Percentiles rank a stretch among this genome's conserved stretches.
Conservation (phyloP, 164 flowering plant genomes). For the Piper betle region DNA sequence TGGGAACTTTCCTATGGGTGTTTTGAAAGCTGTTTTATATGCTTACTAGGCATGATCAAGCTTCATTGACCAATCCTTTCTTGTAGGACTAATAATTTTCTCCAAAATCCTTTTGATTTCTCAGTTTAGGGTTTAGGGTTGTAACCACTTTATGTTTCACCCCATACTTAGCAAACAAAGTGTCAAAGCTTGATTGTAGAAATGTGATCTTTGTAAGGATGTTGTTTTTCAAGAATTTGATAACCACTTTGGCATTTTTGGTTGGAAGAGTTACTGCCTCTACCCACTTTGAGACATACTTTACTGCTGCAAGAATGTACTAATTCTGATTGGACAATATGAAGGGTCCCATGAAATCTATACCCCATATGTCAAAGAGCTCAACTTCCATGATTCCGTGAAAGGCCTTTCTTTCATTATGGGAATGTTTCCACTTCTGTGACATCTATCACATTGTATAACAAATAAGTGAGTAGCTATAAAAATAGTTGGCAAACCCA, state of each 20-base stretch:
- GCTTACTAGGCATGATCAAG: neutral
- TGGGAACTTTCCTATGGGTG: slow-evolving; percentile 7
- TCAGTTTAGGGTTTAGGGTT: neutral
- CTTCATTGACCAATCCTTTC: too few species aligned
- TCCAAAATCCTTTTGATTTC: too few species aligned
- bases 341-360: too few species aligned
- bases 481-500: neutral
- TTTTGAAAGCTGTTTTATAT: slow-evolving; percentile 6
- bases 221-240: neutral
- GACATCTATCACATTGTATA: too few species aligned
- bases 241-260: neutral
- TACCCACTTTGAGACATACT: neutral
- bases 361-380: too few species aligned
- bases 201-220: neutral
- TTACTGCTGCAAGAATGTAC: neutral
- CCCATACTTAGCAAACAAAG: neutral
- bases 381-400: too few species aligned
- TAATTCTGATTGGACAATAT: neutral
- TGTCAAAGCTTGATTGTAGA: neutral
- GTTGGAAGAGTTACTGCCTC: neutral
- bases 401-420: neutral
- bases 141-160: neutral
- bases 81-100: too few species aligned
- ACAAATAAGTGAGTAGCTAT: too few species aligned
- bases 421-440: too few species aligned